Percentiles rank a stretch among this genome's conserved stretches.
Conservation (phyloP, 306 rosid genomes). For the Delonix regia region DNA sequence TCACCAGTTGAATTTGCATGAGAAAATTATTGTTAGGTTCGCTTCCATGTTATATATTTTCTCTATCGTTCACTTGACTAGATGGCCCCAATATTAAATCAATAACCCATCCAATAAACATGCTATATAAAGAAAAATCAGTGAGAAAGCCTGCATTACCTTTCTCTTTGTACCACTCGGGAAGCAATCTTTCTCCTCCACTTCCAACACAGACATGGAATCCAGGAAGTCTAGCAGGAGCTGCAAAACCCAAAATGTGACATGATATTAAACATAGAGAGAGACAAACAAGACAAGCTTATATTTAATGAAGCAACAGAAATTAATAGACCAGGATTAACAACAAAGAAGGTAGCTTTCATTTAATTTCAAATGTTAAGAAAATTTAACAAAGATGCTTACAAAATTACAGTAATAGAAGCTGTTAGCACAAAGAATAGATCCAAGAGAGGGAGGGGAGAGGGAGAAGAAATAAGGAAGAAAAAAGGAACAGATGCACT, state of each 20-base stretch:
- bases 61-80: conserved; percentile 14
- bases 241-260: conserved; percentile 55
- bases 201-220: conserved; percentile 92
- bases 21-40: conserved; percentile 24
- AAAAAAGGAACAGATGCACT: conserved; percentile 1
- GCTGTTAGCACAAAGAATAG: background rate
- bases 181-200: conserved; percentile 91
- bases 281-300: conserved; percentile 17
- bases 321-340: conserved; percentile 7
- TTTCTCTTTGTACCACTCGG: conserved; percentile 87
- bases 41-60: background rate
- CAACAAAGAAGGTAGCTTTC: conserved; percentile 2
- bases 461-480: background rate
- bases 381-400: conserved; percentile 7
- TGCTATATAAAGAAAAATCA: conserved; percentile 16
- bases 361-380: background rate
- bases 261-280: conserved; percentile 13
- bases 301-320: background rate
- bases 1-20: conserved; percentile 31
- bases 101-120: conserved; percentile 18
- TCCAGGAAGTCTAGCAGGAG: conserved; percentile 99
- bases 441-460: background rate
- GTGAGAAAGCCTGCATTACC: conserved; percentile 52
- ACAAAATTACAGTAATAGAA: conserved; percentile 17
- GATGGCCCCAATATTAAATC: background rate